Evolutionary conservation across 441 rosid genomes (phyloP).

Genomic region (Populus hybrid): DNA sequence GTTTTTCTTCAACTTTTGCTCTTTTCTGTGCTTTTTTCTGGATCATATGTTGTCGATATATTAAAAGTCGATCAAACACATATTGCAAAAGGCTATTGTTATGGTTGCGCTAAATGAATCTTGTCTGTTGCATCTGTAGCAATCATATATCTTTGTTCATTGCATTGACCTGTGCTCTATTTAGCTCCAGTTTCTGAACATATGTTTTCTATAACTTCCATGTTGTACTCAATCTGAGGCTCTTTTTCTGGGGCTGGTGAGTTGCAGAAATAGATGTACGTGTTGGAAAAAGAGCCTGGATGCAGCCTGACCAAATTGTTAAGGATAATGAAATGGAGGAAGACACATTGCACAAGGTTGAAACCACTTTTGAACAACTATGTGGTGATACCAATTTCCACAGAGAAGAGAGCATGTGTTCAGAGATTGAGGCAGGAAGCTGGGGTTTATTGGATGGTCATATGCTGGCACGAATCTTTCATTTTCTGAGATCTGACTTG

Average conservation of each 20-base stretch:
- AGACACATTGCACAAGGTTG: slow-evolving; percentile 47
- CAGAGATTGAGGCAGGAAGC: slow-evolving; percentile 41
- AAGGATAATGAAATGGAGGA: slow-evolving; percentile 63
- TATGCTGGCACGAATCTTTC: slow-evolving; percentile 79
- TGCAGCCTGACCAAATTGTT: slow-evolving; percentile 65
- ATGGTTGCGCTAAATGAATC: neutral
- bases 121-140: neutral
- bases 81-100: neutral
- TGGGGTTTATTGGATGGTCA: slow-evolving; percentile 91
- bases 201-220: slow-evolving; percentile 3
- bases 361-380: slow-evolving; percentile 72
- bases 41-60: neutral
- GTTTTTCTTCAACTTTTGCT: neutral
- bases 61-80: neutral
- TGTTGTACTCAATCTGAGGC: slow-evolving; percentile 15
- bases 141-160: neutral
- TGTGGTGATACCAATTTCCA: slow-evolving; percentile 61
- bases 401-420: slow-evolving; percentile 41
- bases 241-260: slow-evolving; percentile 23
- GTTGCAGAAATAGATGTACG: slow-evolving; percentile 64
- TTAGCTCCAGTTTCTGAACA: neutral
- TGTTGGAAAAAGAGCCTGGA: slow-evolving; percentile 75
- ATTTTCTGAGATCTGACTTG: slow-evolving; percentile 79
- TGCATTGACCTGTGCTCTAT: neutral
- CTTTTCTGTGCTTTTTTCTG: neutral